Base-by-base conservation (phyloP, 1,284 basidiomycete genomes). In the Exobasidium cylindrosporum region DNA sequence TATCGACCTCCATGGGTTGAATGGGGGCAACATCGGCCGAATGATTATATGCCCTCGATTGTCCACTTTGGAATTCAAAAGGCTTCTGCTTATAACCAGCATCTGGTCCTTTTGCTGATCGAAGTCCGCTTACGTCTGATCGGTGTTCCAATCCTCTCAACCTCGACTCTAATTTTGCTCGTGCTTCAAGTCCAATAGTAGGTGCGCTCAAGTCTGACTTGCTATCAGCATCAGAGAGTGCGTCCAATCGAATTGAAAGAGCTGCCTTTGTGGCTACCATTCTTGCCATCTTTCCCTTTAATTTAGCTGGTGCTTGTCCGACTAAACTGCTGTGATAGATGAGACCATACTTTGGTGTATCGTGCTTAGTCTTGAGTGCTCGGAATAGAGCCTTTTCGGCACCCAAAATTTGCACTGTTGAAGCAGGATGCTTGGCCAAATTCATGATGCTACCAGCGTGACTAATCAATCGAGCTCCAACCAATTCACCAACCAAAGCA, bases 201-300 rank as follows among this genome's bases (percentile, higher is more conserved):
- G 75, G 68, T 0, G 91, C 87, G 17, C 91, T 89, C 10, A 84
- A 83, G 63, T 90, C 90, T 0, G 91, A 91, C 82, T 97, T 96
- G 76, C 87, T 89, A 66, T 97, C 92, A 26, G 88, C 85, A 69
- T 97, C 94, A 28, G 94, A 89, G 47, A 98, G 87, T 4, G 95
- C 95, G 74, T 98, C 95, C 47, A 97, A 90, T 81, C 95, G 92
- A 75, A 95, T 92, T 3, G 94, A 96, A 10, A 98, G 86, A 0
- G 95, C 91, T 3, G 95, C 89, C 84, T 77, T 77, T 65, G 95
- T 97, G 43, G 95, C 93, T 30, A 97, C 92, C 95, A 98, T 98
- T 73, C 96, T 90, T 13, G 96, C 96, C 95, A 98, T 97, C 84
- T 98, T 98, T 77, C 95, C 96, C 86, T 98, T 98, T 69, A 97